Evolutionary conservation across 495 filamentous ascomycete genomes (phyloP).

Genomic region (Articulospora tetracladia): DNA sequence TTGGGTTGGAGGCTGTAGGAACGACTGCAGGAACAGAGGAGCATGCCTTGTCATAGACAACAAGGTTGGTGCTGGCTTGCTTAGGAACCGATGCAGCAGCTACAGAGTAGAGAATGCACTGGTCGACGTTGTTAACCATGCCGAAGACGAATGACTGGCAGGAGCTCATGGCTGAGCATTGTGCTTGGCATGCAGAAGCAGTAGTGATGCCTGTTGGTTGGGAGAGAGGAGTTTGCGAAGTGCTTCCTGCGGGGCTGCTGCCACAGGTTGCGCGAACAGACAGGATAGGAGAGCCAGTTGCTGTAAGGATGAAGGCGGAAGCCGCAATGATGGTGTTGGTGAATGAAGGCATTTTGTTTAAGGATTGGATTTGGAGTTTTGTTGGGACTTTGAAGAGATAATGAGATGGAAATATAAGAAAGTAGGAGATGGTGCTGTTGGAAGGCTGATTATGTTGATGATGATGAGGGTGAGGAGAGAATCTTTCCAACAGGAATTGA

Average conservation of each 20-base stretch:
- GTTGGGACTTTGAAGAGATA: not conserved
- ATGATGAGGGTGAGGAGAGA: conserved; percentile 14
- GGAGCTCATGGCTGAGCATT: conserved; percentile 24
- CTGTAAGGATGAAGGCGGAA: not conserved
- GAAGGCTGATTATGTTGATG: conserved; percentile 10
- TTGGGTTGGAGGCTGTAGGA: conserved; percentile 14
- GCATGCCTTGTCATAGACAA: conserved; percentile 19
- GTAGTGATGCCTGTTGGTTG: conserved; percentile 21
- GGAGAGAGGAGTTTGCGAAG: conserved; percentile 6
- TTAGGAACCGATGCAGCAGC: conserved; percentile 10
- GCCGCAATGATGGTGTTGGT: conserved; percentile 7
- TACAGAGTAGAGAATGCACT: conserved; percentile 23
- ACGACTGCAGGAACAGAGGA: conserved; percentile 10
- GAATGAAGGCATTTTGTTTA: conserved; percentile 10
- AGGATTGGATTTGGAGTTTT: not conserved
- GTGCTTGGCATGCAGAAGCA: conserved; percentile 19
- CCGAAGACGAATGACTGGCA: conserved; percentile 26
- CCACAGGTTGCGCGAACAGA: conserved; percentile 11
- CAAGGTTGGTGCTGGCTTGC: conserved; percentile 14
- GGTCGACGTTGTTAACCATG: conserved; percentile 20
- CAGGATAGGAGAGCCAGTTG: conserved; percentile 9
- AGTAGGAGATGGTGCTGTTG: not conserved
- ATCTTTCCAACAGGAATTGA: too few species aligned
- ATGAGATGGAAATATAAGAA: not conserved
- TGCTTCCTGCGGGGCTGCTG: conserved; percentile 8